Evolutionary conservation across 2,329 filamentous ascomycete species (phyloP).

Genomic region (Nothophaeocryptopus gaeumannii): DNA sequence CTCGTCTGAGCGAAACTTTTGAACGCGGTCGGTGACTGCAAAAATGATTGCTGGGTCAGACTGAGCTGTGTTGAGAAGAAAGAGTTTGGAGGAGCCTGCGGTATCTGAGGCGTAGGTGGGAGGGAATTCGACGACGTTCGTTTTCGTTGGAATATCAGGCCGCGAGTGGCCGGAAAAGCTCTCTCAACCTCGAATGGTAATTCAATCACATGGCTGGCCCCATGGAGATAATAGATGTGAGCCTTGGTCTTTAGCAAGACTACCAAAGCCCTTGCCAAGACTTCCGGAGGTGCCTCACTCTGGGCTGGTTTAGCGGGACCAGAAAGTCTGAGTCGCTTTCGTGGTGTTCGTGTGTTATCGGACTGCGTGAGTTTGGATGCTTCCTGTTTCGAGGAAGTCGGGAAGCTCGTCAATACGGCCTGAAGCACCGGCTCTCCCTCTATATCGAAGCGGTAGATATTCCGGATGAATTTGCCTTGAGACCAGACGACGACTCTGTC

Average conservation of each 20-base stretch:
- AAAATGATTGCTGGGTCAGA: constrained; percentile 28
- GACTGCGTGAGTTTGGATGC: not conserved
- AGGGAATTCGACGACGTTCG: constrained; percentile 50
- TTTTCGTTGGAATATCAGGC: constrained; percentile 83
- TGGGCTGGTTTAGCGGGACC: not conserved
- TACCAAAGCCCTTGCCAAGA: constrained; percentile 61
- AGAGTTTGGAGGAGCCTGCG: constrained; percentile 71
- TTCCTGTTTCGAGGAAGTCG: constrained; percentile 33
- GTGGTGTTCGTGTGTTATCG: constrained; percentile 4
- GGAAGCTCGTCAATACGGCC: constrained; percentile 81
- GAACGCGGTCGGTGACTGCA: constrained; percentile 35
- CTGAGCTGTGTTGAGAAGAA: constrained; percentile 69
- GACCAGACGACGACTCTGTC: constrained; percentile 82
- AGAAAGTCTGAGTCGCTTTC: constrained; percentile 7
- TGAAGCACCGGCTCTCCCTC: constrained; percentile 86
- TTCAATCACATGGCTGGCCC: constrained; percentile 83
- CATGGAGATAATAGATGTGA: constrained; percentile 87
- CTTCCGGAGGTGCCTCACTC: not conserved
- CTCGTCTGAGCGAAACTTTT: constrained; percentile 24
- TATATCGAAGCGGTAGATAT: constrained; percentile 79
- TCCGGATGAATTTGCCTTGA: constrained; percentile 76
- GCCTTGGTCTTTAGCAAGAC: constrained; percentile 90
- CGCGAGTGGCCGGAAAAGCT: constrained; percentile 76
- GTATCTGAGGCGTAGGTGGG: constrained; percentile 40
- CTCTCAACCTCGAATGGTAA: constrained; percentile 92